Evolutionary conservation across 345 rosid species (phyloP).

Genomic region (Rubroshorea leprosula): DNA sequence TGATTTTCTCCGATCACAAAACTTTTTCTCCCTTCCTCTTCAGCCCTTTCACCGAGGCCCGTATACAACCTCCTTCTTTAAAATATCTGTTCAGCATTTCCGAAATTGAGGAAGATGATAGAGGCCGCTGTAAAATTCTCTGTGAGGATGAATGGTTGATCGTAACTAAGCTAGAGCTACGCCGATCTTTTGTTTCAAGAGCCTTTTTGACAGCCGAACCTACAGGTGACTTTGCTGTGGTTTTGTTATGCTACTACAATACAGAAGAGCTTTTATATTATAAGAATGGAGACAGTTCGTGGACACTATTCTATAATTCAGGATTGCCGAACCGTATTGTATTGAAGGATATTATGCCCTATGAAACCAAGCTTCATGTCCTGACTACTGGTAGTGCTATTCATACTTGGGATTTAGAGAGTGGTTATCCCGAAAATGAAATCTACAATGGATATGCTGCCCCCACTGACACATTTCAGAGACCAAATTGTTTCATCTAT

Average conservation of each 20-base stretch:
- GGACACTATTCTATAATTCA: background rate
- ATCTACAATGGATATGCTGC: too few species aligned
- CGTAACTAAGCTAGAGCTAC: too few species aligned
- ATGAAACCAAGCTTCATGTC: background rate
- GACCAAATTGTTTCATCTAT: background rate
- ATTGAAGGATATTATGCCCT: background rate
- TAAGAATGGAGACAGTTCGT: background rate
- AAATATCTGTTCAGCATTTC: background rate
- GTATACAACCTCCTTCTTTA: background rate
- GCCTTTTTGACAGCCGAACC: background rate
- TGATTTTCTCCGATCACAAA: background rate
- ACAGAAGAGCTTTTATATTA: too few species aligned
- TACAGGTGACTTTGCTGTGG: background rate
- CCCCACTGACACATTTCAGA: too few species aligned
- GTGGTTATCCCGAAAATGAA: background rate
- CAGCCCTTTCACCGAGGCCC: background rate
- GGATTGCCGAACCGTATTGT: background rate
- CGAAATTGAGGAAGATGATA: too few species aligned
- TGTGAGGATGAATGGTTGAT: too few species aligned
- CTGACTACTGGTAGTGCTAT: background rate
- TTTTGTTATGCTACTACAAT: background rate
- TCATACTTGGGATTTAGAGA: background rate
- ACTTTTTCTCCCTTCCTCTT: background rate
- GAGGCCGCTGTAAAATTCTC: too few species aligned
- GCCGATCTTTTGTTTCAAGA: background rate